Percentiles rank a stretch among this genome's conserved stretches.
phyloP scores from a whole-genome alignment of 2,329 filamentous ascomycete species.

The Pyricularia sp. region DNA sequence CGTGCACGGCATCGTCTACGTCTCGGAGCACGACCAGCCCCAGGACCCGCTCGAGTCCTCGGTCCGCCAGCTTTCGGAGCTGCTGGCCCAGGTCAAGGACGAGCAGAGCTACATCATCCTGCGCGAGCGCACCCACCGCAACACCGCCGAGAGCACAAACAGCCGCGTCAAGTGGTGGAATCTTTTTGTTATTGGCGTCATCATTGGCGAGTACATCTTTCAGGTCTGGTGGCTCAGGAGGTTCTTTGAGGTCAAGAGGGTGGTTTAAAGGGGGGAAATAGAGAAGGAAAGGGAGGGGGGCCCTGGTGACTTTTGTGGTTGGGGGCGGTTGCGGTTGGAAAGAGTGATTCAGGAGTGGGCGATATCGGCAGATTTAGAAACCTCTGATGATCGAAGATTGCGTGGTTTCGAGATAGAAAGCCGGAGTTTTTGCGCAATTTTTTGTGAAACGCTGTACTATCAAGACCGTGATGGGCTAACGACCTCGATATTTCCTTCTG shows the following conservation, averaged over 20 bases:
- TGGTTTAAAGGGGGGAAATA: slow-evolving; percentile 35
- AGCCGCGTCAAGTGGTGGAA: slow-evolving; percentile 99
- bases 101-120: slow-evolving; percentile 96
- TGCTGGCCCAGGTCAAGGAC: slow-evolving; percentile 87
- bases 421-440: background rate
- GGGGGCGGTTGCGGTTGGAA: background rate
- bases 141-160: slow-evolving; percentile 98
- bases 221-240: slow-evolving; percentile 99
- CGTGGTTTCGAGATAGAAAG: background rate
- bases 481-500: background rate
- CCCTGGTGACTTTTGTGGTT: too few relatives aligned
- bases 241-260: slow-evolving; percentile 81
- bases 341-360: background rate
- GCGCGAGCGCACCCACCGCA: slow-evolving; percentile 89
- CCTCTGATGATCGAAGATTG: background rate
- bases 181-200: slow-evolving; percentile 81
- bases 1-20: slow-evolving; percentile 96
- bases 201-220: slow-evolving; percentile 87
- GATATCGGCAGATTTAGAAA: background rate
- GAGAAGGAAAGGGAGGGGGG: background rate
- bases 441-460: background rate
- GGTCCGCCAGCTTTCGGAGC: slow-evolving; percentile 72
- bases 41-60: slow-evolving; percentile 84
- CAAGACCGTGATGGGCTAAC: background rate
- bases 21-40: slow-evolving; percentile 72